Evolutionary conservation across 345 rosid species (phyloP).

Genomic region (Passiflora organensis): DNA sequence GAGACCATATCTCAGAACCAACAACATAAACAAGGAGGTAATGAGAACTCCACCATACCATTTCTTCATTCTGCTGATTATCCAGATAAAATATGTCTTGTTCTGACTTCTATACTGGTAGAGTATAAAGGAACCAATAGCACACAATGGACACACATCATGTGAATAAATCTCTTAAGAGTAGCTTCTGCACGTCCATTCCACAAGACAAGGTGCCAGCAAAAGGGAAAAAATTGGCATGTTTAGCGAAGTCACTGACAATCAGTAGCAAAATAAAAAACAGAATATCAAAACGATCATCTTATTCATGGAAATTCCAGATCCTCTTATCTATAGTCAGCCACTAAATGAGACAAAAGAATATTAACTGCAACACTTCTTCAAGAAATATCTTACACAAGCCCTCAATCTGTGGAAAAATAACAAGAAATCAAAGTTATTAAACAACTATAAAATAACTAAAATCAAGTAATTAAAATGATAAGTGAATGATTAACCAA

Average conservation of each 20-base stretch:
- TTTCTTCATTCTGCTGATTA: conserved; percentile 58
- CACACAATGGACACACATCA: conserved; percentile 7
- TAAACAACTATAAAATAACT: no score
- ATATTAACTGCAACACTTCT: no score
- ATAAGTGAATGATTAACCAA: no score
- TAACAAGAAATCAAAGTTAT: no score
- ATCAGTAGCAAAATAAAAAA: conserved; percentile 2
- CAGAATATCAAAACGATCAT: conserved; percentile 9
- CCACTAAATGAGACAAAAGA: no score
- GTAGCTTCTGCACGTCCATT: not conserved
- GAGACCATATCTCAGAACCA: conserved; percentile 61
- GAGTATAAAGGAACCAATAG: conserved; percentile 7
- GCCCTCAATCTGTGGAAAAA: no score
- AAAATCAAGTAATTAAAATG: no score
- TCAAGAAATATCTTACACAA: no score
- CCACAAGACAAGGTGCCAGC: conserved; percentile 8
- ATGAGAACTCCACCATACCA: conserved; percentile 65
- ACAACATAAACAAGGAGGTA: conserved; percentile 70
- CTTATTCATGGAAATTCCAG: conserved; percentile 12
- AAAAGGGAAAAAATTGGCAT: conserved; percentile 5
- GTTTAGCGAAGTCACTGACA: not conserved
- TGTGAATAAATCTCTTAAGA: conserved; percentile 8
- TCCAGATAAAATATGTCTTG: not conserved
- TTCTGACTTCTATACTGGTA: conserved; percentile 2
- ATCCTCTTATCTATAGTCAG: not conserved